Percentiles rank a stretch among this genome's conserved stretches.
phyloP scores from a whole-genome alignment of 495 filamentous ascomycete species.

The Evansstolkia leycettana region DNA sequence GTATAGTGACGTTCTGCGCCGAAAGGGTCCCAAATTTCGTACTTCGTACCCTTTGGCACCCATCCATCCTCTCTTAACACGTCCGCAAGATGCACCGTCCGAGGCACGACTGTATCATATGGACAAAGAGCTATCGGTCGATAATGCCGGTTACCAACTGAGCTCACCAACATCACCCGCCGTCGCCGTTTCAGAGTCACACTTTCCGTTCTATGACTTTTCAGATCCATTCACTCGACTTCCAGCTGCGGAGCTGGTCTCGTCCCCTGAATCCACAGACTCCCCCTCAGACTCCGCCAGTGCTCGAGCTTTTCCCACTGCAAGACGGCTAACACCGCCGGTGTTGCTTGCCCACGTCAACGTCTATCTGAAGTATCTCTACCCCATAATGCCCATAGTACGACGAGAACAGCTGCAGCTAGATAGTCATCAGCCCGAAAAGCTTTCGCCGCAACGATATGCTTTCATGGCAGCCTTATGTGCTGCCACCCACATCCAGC shows the following conservation, averaged over 20 bases:
- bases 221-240: slow-evolving; percentile 18
- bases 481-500: slow-evolving; percentile 77
- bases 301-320: slow-evolving; percentile 8
- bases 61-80: slow-evolving; percentile 22
- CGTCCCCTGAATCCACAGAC: slow-evolving; percentile 28
- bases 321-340: slow-evolving; percentile 20
- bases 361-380: slow-evolving; percentile 48
- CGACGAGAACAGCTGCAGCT: slow-evolving; percentile 54
- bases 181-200: slow-evolving; percentile 13
- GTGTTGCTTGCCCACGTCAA: slow-evolving; percentile 32
- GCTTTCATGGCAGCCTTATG: slow-evolving; percentile 69
- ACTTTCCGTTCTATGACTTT: slow-evolving; percentile 13
- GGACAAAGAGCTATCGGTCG: slow-evolving; percentile 11
- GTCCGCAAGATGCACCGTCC: slow-evolving; percentile 3
- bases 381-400: slow-evolving; percentile 73
- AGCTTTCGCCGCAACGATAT: slow-evolving; percentile 55
- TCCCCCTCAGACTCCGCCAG: slow-evolving; percentile 18
- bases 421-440: slow-evolving; percentile 47
- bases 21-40: slow-evolving; percentile 34
- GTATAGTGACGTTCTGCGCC: slow-evolving; percentile 30
- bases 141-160: slow-evolving; percentile 8
- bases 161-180: slow-evolving; percentile 20
- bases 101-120: slow-evolving; percentile 7
- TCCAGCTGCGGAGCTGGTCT: slow-evolving; percentile 24
- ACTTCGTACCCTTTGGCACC: slow-evolving; percentile 33